These are phyloP conservation scores for Grigorovia transvaalensis DNA, from an alignment of 805 yeast species.

Conservation along the genomic window DNA sequence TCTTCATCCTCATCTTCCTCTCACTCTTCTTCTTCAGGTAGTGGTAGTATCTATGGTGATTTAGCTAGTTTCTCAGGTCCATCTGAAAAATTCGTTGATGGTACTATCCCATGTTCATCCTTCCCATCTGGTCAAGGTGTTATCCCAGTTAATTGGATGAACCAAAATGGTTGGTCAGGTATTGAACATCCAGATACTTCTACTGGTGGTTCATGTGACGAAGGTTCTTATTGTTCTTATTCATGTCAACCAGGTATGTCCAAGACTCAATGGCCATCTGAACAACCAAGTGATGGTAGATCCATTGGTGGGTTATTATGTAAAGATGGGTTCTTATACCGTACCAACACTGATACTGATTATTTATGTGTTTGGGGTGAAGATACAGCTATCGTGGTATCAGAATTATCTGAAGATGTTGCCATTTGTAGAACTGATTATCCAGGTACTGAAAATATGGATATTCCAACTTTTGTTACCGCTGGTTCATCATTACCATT, in stretches of 20 bases:
- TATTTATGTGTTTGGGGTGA: constrained; percentile 88
- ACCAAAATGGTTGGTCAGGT: constrained; percentile 41
- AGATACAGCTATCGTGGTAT: constrained; percentile 58
- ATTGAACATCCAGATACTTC: constrained; percentile 38
- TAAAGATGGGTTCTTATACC: constrained; percentile 76
- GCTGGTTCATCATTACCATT: constrained; percentile 61
- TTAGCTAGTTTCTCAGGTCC: constrained; percentile 51
- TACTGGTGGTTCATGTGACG: constrained; percentile 59
- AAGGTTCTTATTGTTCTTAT: constrained; percentile 93
- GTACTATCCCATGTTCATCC: constrained; percentile 52
- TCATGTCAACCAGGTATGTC: constrained; percentile 99
- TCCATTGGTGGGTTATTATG: constrained; percentile 92
- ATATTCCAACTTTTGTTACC: constrained; percentile 72
- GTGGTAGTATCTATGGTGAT: constrained; percentile 44
- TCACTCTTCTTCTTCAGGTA: constrained; percentile 28
- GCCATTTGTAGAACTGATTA: constrained; percentile 97
- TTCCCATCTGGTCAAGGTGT: constrained; percentile 75
- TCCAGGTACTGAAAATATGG: constrained; percentile 99
- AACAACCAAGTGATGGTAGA: constrained; percentile 83
- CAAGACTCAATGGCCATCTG: constrained; percentile 94
- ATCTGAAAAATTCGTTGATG: constrained; percentile 52
- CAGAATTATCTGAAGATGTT: constrained; percentile 54
- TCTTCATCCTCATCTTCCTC: constrained; percentile 17
- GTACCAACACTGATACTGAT: constrained; percentile 56
- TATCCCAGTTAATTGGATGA: constrained; percentile 47